These are phyloP conservation scores for Suillus discolor DNA, from an alignment of 768 basidiomycete genomes.

Conservation along the genomic window DNA sequence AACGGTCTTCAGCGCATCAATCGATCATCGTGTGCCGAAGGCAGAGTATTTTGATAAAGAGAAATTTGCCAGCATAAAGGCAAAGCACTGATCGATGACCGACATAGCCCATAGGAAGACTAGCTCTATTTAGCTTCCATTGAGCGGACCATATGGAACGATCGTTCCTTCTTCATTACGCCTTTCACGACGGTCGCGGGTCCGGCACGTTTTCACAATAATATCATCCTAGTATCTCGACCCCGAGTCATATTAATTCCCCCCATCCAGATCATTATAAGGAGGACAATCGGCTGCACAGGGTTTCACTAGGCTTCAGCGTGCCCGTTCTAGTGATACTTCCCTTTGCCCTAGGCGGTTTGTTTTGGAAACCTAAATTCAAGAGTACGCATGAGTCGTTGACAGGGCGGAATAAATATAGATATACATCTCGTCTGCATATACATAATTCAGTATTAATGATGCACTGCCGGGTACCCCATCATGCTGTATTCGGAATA, in stretches of 20 bases:
- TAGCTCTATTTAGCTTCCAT: neutral
- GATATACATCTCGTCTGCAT: neutral
- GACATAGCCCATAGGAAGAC: neutral
- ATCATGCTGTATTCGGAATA: neutral
- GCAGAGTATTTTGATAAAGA: too few species aligned
- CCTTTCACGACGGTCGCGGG: neutral
- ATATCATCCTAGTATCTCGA: neutral
- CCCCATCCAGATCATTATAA: neutral
- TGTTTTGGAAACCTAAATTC: neutral
- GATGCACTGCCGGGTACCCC: neutral
- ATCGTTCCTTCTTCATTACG: neutral
- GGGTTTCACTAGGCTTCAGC: neutral
- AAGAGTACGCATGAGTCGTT: neutral
- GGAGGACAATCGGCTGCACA: neutral
- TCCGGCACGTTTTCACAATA: neutral
- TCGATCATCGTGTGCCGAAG: neutral
- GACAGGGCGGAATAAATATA: neutral
- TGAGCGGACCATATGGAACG: neutral
- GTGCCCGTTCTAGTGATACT: neutral
- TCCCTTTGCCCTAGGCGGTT: neutral
- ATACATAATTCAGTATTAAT: neutral
- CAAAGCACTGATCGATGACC: neutral
- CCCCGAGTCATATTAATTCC: neutral
- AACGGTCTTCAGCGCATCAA: neutral
- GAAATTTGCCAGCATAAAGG: neutral